Percentiles rank a stretch among this genome's conserved stretches.
Evolutionary conservation across 805 yeast genomes (phyloP).

Genomic region (Spathaspora passalidarum): DNA sequence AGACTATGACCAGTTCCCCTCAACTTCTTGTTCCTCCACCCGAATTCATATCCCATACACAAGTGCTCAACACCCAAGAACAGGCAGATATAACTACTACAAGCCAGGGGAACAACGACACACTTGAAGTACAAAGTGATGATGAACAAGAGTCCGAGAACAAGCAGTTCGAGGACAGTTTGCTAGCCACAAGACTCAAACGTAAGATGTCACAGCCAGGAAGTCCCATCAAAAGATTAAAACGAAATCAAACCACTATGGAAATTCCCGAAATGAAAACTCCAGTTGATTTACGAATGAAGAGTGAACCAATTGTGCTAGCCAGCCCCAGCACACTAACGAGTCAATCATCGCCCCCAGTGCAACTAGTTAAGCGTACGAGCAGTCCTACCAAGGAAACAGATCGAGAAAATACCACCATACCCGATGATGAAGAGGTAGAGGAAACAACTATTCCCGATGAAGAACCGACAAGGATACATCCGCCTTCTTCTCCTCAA

Average conservation of each 20-base stretch:
- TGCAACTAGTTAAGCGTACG: not conserved
- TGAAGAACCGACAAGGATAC: not conserved
- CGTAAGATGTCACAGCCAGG: not conserved
- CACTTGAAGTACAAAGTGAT: constrained; percentile 12
- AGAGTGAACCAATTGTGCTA: not conserved
- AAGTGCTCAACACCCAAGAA: constrained; percentile 30
- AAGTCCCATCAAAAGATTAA: not conserved
- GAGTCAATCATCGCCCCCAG: not conserved
- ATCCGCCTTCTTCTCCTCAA: constrained; percentile 1
- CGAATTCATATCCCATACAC: constrained; percentile 20
- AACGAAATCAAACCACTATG: not conserved
- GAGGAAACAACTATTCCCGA: not conserved
- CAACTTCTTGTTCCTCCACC: not conserved
- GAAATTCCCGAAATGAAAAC: not conserved
- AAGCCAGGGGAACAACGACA: constrained; percentile 1
- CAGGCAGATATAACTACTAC: constrained; percentile 9
- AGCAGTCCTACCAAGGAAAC: not conserved
- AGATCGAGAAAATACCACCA: not conserved
- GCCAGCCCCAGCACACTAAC: not conserved
- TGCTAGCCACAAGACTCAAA: constrained; percentile 16
- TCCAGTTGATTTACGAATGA: not conserved
- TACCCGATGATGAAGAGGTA: not conserved
- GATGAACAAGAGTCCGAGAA: constrained; percentile 13
- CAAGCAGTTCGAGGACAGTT: constrained; percentile 9
- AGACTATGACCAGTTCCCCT: no score